A percentile compares a stretch with the other conserved stretches of the same genome.
These are phyloP conservation scores for Vachellia pachyceras DNA, from an alignment of 306 rosid genomes.

Conservation along the genomic window DNA sequence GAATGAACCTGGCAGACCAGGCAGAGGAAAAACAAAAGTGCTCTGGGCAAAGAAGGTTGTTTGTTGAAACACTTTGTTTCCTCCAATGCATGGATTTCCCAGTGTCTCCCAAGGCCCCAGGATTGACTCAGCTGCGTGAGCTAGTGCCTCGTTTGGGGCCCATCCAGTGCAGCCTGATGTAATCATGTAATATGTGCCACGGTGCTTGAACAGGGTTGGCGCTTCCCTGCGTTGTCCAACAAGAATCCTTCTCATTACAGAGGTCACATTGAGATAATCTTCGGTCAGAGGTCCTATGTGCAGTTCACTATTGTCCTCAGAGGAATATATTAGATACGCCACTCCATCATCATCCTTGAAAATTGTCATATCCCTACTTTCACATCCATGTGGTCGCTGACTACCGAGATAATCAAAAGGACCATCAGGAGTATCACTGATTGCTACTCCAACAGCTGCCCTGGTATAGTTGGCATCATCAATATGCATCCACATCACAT, in stretches of 20 bases:
- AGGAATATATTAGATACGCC: conserved; percentile 93
- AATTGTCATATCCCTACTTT: conserved; percentile 94
- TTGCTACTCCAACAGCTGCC: conserved; percentile 85
- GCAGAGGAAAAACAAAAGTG: conserved; percentile 82
- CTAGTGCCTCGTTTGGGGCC: conserved; percentile 96
- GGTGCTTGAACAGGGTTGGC: conserved; percentile 91
- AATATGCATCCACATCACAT: conserved; percentile 99
- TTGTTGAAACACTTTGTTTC: conserved; percentile 71
- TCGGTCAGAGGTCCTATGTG: conserved; percentile 84
- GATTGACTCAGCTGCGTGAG: conserved; percentile 88
- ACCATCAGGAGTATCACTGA: conserved; percentile 82
- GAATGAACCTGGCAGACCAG: conserved; percentile 67
- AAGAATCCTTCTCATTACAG: conserved; percentile 66
- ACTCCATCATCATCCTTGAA: conserved; percentile 89
- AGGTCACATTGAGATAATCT: conserved; percentile 78
- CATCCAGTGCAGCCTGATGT: conserved; percentile 98
- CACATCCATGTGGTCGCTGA: conserved; percentile 89
- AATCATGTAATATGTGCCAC: conserved; percentile 92
- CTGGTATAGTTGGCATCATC: conserved; percentile 94
- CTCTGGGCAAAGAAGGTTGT: conserved; percentile 91
- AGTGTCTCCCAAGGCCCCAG: conserved; percentile 95
- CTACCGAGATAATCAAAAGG: conserved; percentile 87
- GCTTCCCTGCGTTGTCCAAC: conserved; percentile 97
- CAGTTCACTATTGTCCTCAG: conserved; percentile 95
- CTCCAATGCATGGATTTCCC: conserved; percentile 90